Evolutionary conservation across 495 filamentous ascomycete species (phyloP).

Genomic region (Xylaria cubensis): DNA sequence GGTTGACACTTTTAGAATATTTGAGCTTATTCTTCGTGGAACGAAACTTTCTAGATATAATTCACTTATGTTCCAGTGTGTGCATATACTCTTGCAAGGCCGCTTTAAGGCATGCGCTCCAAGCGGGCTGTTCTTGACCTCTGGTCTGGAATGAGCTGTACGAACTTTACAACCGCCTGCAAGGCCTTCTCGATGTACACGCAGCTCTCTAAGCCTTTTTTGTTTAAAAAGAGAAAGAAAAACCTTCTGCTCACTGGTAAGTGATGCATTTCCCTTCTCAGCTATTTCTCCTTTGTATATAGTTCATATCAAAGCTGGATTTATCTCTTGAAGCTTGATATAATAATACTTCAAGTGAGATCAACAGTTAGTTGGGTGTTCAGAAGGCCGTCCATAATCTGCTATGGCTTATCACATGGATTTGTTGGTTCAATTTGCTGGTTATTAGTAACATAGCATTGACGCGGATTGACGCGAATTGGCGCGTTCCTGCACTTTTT

Average conservation of each 20-base stretch:
- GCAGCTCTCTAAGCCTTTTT: not conserved
- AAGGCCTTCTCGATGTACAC: not conserved
- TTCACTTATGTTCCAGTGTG: not conserved
- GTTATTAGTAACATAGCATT: not conserved
- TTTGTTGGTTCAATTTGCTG: not conserved
- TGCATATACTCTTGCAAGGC: not conserved
- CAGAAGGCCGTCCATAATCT: not conserved
- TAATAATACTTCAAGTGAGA: not conserved
- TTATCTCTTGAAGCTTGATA: not conserved
- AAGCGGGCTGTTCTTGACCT: not conserved
- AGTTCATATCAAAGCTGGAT: not conserved
- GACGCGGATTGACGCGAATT: not conserved
- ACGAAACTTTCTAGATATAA: not conserved
- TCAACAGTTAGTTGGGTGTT: not conserved
- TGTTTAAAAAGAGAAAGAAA: too few species aligned
- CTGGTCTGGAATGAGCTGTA: too few species aligned
- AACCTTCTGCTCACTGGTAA: not conserved
- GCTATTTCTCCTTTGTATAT: not conserved
- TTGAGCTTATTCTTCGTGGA: not conserved
- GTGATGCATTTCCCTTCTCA: not conserved
- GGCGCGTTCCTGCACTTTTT: not conserved
- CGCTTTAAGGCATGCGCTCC: not conserved
- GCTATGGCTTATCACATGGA: not conserved
- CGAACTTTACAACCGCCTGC: not conserved
- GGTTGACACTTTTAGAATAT: not conserved